Base-by-base conservation (phyloP, 2,329 filamentous ascomycete genomes). In the Xylariaceae sp. region DNA sequence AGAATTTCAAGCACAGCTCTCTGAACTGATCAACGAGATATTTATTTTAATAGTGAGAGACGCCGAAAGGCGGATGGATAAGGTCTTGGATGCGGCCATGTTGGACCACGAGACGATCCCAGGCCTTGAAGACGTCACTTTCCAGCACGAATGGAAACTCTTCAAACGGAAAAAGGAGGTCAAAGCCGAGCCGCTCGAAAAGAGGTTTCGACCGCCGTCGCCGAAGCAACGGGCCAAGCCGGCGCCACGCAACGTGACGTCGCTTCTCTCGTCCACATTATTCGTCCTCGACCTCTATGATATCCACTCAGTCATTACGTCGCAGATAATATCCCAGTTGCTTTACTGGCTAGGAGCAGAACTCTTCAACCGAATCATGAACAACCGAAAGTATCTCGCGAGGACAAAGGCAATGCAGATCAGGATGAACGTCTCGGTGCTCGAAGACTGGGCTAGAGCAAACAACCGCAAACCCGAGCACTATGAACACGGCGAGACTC, bases 321-420 rank as follows among this genome's bases (percentile, higher is more conserved):
- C 88, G 2, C 92, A 98, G 59, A 88, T 97, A 41, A 69, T 96
- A 17, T 86, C 89, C 3, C 92, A 98, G 57, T 73, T 98, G 2
- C 74, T 97, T 31, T 98, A 96, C 66, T 98, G 92, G 92, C 74
- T 98, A 12, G 86, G 89, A 5, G 87, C 90, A 0, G 92, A 98
- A 64, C 77, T 97, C 7, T 98, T 98, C 69, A 98, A 98, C 62
- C 84, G 90, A 42, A 86, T 98, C 62, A 95, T 98, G 86, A 90
- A 86, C 19, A 96, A 94, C 56, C 80, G 88, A 49, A 89, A 90
- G 60, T 98, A 96, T 56, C 73, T 98, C 8, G 90, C 92, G 5
- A 78, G 92, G 37, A 98, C 92, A 13, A 98, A 98, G 63, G 92
- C 92, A 3, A 98, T 98, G 92, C 92, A 98, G 61, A 97, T 98